Evolutionary conservation across 1,284 basidiomycete genomes (phyloP), one percentile per base, ranked within the genome.

Genomic region (Hypsizygus ulmarius): DNA sequence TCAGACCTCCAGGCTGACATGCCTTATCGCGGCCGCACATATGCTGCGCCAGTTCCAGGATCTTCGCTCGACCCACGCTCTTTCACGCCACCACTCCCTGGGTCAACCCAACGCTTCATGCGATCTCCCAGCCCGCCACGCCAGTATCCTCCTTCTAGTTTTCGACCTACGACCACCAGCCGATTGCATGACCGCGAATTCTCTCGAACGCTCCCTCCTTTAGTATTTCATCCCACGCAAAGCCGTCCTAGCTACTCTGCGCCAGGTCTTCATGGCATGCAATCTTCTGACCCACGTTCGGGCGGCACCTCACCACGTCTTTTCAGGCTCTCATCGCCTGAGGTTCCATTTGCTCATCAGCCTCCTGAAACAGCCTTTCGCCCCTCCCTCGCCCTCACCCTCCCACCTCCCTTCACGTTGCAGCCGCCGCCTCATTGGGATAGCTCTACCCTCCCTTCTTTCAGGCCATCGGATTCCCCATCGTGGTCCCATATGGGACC

Each of bases 351-450:
- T 60, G 64, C 71, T 29, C 70, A 77, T 65, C 76, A 71, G 56
- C 56, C 70, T 60, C 63, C 76, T 56, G 60, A 73, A 62, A 53
- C 57, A 29, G 25, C 64, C 65, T 41, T 64, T 59, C 53, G 59
- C 47, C 51, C 55, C 19, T 39, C 55, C 15, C 57, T 66, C 12
- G 62, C 74, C 49, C 51, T 66, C 12, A 63, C 74, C 49, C 51
- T 84, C 42, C 78, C 81, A 6, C 82, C 82, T 15, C 81, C 82
- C 7, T 83, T 80, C 55, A 77, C 80, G 14, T 67, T 86, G n/a
- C 80, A 84, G 59, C 82, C 84, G 3, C 68, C 65, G 48, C 82
- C 82, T 3, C 80, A 79, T 43, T 84, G 82, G 81, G 77, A 82
- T 51, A 65, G 62, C 34, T 60, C 64, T 10, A 61, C 69, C 3